A percentile compares a stretch with the other conserved stretches of the same genome.
These are phyloP conservation scores for Prasinococcaceae sp. DNA, from an alignment of 139 green algal genomes.

Conservation along the genomic window DNA sequence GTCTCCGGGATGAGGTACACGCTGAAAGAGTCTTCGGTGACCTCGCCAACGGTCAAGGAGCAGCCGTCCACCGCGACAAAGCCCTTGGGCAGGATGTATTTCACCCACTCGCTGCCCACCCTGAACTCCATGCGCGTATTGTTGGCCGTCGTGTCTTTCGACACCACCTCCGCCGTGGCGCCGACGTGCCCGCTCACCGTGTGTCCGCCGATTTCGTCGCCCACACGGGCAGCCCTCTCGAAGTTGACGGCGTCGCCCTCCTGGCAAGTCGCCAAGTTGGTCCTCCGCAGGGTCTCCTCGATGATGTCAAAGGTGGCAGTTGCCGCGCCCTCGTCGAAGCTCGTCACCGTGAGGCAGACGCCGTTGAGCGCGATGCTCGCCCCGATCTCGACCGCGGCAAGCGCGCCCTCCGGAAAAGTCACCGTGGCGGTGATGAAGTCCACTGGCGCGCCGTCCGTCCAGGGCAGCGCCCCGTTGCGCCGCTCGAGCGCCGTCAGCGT, in stretches of 20 bases:
- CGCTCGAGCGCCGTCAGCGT: slow-evolving; percentile 16
- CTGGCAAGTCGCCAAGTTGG: slow-evolving; percentile 60
- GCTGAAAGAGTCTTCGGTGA: slow-evolving; percentile 44
- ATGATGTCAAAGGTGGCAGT: slow-evolving; percentile 77
- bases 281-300: slow-evolving; percentile 75
- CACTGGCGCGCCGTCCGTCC: no score
- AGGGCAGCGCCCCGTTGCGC: no score
- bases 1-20: slow-evolving; percentile 95
- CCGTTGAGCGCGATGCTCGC: slow-evolving; percentile 84
- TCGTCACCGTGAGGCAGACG: slow-evolving; percentile 73
- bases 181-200: slow-evolving; percentile 76
- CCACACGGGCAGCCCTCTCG: slow-evolving; percentile 48
- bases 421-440: slow-evolving; percentile 50
- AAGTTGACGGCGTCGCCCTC: slow-evolving; percentile 58
- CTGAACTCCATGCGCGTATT: slow-evolving; percentile 58
- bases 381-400: slow-evolving; percentile 46
- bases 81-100: slow-evolving; percentile 89
- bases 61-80: slow-evolving; percentile 85
- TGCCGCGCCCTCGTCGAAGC: not conserved
- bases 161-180: slow-evolving; percentile 3
- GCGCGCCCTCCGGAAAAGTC: slow-evolving; percentile 42
- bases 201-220: slow-evolving; percentile 90
- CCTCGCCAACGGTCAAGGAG: slow-evolving; percentile 66
- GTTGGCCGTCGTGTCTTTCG: slow-evolving; percentile 46
- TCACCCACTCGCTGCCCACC: slow-evolving; percentile 47